Evolutionary conservation across 1,139 yeast genomes (phyloP).

Genomic region (Geotrichum europaeum): DNA sequence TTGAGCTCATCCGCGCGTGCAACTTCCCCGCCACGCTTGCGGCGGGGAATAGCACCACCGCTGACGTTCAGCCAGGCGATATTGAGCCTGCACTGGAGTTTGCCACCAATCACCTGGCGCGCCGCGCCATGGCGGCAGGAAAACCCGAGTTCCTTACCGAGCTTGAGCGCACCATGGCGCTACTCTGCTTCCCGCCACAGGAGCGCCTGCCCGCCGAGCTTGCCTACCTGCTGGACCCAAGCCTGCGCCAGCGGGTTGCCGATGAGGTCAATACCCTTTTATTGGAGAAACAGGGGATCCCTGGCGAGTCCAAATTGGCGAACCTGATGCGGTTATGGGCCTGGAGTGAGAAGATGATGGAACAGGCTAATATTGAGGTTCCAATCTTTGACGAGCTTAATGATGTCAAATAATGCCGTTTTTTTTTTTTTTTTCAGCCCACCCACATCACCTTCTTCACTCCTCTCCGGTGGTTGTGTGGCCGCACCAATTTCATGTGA

Average conservation of each 20-base stretch:
- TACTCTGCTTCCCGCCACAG: constrained; percentile 38
- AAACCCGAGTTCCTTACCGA: constrained; percentile 28
- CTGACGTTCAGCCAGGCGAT: constrained; percentile 14
- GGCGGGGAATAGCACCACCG: background rate
- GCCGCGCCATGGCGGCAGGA: constrained; percentile 26
- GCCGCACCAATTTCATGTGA: no score
- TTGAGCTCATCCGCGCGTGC: constrained; percentile 35
- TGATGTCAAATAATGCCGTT: background rate
- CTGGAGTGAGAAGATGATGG: constrained; percentile 32
- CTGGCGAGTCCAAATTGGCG: constrained; percentile 33
- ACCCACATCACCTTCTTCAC: no score
- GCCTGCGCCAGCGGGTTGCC: constrained; percentile 34
- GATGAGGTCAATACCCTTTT: constrained; percentile 35
- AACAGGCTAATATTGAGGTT: constrained; percentile 23
- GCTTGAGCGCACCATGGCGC: constrained; percentile 38
- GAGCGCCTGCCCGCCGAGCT: constrained; percentile 29
- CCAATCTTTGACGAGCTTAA: constrained; percentile 1
- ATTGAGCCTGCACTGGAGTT: constrained; percentile 36
- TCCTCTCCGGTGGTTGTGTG: no score
- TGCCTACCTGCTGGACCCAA: constrained; percentile 32
- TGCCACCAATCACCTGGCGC: constrained; percentile 36
- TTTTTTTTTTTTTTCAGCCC: background rate
- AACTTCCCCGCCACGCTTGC: constrained; percentile 8
- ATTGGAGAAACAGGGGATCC: constrained; percentile 32
- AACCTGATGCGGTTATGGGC: constrained; percentile 33